Conservation (phyloP, 1,284 basidiomycete genomes). For the Sanghuangporus weigelae region DNA sequence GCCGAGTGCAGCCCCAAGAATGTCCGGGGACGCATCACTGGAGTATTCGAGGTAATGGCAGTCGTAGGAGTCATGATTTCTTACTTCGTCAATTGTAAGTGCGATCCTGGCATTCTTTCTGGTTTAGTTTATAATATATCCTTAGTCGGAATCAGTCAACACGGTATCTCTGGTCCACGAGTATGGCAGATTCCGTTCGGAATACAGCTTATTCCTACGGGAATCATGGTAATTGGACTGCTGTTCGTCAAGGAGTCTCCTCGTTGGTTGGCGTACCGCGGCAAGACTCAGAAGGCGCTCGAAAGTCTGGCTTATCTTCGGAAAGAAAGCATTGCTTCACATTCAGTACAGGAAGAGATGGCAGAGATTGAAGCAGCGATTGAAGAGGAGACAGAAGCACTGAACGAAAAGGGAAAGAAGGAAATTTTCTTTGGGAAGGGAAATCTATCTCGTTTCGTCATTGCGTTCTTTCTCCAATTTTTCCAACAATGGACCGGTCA, state of each 20-base stretch:
- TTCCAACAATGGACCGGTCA: slow-evolving; percentile 65
- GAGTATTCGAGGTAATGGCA: slow-evolving; percentile 78
- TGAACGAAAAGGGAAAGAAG: slow-evolving; percentile 48
- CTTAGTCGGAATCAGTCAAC: slow-evolving; percentile 55
- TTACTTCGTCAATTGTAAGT: slow-evolving; percentile 71
- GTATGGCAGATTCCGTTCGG: slow-evolving; percentile 75
- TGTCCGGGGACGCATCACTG: slow-evolving; percentile 62
- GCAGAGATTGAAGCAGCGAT: slow-evolving; percentile 63
- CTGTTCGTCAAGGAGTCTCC: slow-evolving; percentile 58
- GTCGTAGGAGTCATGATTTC: slow-evolving; percentile 71
- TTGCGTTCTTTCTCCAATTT: slow-evolving; percentile 55
- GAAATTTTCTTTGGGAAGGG: slow-evolving; percentile 74
- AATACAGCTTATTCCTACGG: slow-evolving; percentile 72
- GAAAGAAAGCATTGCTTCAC: slow-evolving; percentile 40
- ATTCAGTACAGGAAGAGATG: slow-evolving; percentile 48
- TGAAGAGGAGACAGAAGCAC: slow-evolving; percentile 54
- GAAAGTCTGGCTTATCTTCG: slow-evolving; percentile 53
- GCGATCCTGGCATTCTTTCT: neutral
- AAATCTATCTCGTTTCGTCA: slow-evolving; percentile 65
- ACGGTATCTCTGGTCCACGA: slow-evolving; percentile 40
- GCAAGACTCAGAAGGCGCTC: slow-evolving; percentile 29
- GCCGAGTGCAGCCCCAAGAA: slow-evolving; percentile 77
- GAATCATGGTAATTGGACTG: slow-evolving; percentile 70
- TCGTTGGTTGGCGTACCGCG: slow-evolving; percentile 31
- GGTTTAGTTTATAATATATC: neutral